Percentiles rank a stretch among this genome's conserved stretches.
Evolutionary conservation across 805 yeast genomes (phyloP).

Genomic region (Barnettozyma siamensis): DNA sequence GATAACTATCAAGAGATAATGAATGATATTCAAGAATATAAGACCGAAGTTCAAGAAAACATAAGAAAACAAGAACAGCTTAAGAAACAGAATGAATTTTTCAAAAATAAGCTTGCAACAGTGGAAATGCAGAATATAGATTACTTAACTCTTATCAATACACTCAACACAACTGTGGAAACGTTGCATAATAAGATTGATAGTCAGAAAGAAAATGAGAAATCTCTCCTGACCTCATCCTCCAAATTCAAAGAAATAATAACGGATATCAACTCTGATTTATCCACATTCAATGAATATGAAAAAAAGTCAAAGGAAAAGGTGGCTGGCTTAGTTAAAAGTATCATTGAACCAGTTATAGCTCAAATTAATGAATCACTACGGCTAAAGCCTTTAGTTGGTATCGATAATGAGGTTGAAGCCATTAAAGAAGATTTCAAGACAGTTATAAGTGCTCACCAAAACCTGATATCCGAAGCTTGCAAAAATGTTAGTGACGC

Average conservation of each 20-base stretch:
- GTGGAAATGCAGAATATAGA: conserved; percentile 19
- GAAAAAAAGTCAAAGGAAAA: conserved; percentile 18
- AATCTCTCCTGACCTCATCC: conserved; percentile 28
- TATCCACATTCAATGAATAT: conserved; percentile 20
- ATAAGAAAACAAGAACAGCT: conserved; percentile 36
- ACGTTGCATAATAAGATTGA: conserved; percentile 26
- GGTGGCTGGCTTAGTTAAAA: conserved; percentile 12
- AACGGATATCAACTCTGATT: conserved; percentile 25
- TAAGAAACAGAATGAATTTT: conserved; percentile 30
- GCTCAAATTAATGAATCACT: conserved; percentile 6
- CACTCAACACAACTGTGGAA: conserved; percentile 24
- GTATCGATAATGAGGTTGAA: conserved; percentile 3
- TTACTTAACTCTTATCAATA: conserved; percentile 21
- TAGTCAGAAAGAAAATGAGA: conserved; percentile 28
- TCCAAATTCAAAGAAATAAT: conserved; percentile 28
- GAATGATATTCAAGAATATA: conserved; percentile 42
- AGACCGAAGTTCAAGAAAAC: conserved; percentile 44
- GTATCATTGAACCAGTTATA: conserved; percentile 3
- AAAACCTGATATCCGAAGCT: conserved; percentile 17
- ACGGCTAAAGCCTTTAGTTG: neutral
- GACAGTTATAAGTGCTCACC: conserved; percentile 12
- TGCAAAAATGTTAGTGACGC: conserved; percentile 21
- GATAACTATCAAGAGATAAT: conserved; percentile 49
- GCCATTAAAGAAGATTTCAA: conserved; percentile 13
- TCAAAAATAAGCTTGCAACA: conserved; percentile 20